Percentiles rank a stretch among this genome's conserved stretches.
Conservation (phyloP, 2,329 filamentous ascomycete species). For the Colletotrichum sp. region DNA sequence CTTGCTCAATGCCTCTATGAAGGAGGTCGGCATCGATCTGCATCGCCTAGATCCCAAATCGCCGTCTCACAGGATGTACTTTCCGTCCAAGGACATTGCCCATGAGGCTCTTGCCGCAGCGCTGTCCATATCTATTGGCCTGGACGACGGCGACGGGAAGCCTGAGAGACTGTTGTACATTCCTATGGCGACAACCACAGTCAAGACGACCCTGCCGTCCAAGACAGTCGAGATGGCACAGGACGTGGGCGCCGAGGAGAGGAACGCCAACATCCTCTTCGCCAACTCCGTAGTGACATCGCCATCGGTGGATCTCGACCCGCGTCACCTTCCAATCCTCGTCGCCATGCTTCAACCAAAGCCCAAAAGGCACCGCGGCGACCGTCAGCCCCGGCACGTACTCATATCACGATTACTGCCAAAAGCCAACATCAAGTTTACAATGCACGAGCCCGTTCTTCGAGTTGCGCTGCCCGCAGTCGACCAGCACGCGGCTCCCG, state of each 20-base stretch:
- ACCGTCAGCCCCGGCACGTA: conserved; percentile 53
- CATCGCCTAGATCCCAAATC: conserved; percentile 91
- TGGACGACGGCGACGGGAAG: conserved; percentile 88
- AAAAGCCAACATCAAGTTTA: conserved; percentile 93
- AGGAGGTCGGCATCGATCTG: conserved; percentile 93
- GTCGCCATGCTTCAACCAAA: conserved; percentile 74
- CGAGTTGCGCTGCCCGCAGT: conserved; percentile 87
- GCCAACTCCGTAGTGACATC: conserved; percentile 97
- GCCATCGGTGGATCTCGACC: conserved; percentile 90
- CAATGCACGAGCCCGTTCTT: conserved; percentile 93
- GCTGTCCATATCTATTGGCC: conserved; percentile 87
- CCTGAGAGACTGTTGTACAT: conserved; percentile 90
- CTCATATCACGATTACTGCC: conserved; percentile 90
- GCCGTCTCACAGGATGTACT: conserved; percentile 98
- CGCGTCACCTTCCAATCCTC: conserved; percentile 86
- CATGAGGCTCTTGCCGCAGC: conserved; percentile 94
- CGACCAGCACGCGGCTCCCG: conserved; percentile 65
- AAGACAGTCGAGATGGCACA: conserved; percentile 86
- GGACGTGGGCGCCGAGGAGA: conserved; percentile 77
- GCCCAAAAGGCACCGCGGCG: conserved; percentile 25
- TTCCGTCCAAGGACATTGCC: conserved; percentile 88
- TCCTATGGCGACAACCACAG: conserved; percentile 94
- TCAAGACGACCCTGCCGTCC: conserved; percentile 92
- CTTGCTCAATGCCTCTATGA: conserved; percentile 88
- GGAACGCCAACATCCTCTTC: conserved; percentile 95